Conservation (phyloP, 805 yeast genomes). For the Sugiyamaella chiloensis region DNA sequence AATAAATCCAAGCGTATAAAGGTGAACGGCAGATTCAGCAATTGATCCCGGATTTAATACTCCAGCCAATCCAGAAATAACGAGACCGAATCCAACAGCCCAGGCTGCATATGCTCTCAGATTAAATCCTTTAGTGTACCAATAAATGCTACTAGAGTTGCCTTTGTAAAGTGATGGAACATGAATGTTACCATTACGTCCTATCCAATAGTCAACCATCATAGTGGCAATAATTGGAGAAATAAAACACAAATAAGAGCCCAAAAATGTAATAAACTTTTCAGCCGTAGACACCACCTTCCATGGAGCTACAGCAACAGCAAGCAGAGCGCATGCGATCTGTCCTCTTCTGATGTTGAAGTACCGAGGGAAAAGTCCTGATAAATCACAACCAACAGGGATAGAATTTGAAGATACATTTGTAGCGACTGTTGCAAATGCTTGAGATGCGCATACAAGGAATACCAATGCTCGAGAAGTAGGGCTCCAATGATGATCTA, state of each 20-base stretch:
- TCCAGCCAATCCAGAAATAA: constrained; percentile 17
- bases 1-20: constrained; percentile 10
- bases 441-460: constrained; percentile 33
- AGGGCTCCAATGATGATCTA: constrained; percentile 38
- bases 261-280: constrained; percentile 36
- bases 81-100: constrained; percentile 25
- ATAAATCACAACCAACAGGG: constrained; percentile 45
- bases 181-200: constrained; percentile 36
- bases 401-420: constrained; percentile 43
- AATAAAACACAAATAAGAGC: constrained; percentile 40
- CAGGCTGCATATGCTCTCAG: constrained; percentile 41
- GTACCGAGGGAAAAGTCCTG: constrained; percentile 54
- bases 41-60: constrained; percentile 11
- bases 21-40: constrained; percentile 12
- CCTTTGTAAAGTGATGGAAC: constrained; percentile 13
- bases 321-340: constrained; percentile 2
- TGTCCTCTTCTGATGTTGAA: constrained; percentile 56
- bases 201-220: constrained; percentile 40
- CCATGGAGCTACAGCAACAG: constrained; percentile 36
- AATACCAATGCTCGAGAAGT: constrained; percentile 39
- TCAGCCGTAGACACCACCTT: constrained; percentile 36
- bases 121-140: constrained; percentile 45
- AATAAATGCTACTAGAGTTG: constrained; percentile 33
- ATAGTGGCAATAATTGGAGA: constrained; percentile 41
- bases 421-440: constrained; percentile 34